A percentile compares a stretch with the other conserved stretches of the same genome.
Evolutionary conservation across 2,329 filamentous ascomycete species (phyloP).

Genomic region (Ploettnerulaceae sp.): DNA sequence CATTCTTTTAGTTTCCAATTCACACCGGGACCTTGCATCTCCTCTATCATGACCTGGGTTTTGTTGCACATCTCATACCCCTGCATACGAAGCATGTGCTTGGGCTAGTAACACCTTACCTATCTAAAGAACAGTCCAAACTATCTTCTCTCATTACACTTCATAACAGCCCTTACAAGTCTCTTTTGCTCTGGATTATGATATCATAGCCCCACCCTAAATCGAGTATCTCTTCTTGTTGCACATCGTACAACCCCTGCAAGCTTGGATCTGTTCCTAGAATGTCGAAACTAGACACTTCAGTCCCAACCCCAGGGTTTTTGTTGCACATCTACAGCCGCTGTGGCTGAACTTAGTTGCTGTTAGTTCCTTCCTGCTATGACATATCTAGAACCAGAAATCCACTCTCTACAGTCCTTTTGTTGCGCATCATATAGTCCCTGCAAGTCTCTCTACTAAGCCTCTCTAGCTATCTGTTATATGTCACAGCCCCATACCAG

Average conservation of each 20-base stretch:
- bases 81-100: not conserved
- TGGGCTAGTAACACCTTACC: not conserved
- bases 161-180: too few species aligned
- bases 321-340: not conserved
- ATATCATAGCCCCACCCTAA: not conserved
- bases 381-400: too few species aligned
- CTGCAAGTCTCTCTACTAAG: not conserved
- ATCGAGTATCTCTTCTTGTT: not conserved
- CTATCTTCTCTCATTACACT: too few species aligned
- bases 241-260: slow-evolving; percentile 5
- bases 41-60: not conserved
- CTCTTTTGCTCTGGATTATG: too few species aligned
- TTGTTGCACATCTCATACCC: slow-evolving; percentile 2
- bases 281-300: not conserved
- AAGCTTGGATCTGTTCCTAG: not conserved
- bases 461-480: too few species aligned
- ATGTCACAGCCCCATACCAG: not conserved
- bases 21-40: too few species aligned
- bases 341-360: too few species aligned
- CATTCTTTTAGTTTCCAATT: too few species aligned
- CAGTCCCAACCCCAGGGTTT: too few species aligned
- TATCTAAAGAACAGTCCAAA: too few species aligned
- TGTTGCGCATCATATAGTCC: not conserved
- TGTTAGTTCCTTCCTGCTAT: too few species aligned
- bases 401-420: too few species aligned